Conservation (phyloP, 257 asterid genomes). For the Gentiana macrophylla region DNA sequence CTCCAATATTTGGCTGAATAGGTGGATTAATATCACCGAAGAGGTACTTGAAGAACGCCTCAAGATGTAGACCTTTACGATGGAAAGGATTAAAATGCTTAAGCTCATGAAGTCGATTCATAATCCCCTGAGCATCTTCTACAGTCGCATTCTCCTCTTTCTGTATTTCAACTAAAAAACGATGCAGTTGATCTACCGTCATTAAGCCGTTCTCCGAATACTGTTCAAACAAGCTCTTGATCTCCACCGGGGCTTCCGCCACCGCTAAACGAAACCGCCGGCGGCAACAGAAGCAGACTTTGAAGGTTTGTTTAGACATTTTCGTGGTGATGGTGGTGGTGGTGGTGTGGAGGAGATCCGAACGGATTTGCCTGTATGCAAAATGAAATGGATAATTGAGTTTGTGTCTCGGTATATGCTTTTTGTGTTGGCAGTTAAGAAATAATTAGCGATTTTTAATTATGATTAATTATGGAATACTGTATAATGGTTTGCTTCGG, state of each 20-base stretch:
- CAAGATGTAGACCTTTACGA: constrained; percentile 32
- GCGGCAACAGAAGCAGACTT: constrained; percentile 63
- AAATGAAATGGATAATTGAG: background rate
- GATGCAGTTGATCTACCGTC: constrained; percentile 32
- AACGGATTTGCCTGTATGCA: background rate
- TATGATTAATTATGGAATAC: too few relatives aligned
- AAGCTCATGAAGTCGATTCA: constrained; percentile 31
- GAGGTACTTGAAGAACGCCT: constrained; percentile 46
- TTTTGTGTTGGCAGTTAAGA: background rate
- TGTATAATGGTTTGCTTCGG: too few relatives aligned
- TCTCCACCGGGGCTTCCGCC: constrained; percentile 53
- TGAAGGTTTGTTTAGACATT: constrained; percentile 64
- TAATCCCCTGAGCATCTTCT: constrained; percentile 43
- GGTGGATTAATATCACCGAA: constrained; percentile 54
- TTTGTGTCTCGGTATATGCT: too few relatives aligned
- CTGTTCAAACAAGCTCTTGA: constrained; percentile 28
- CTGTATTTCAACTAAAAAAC: constrained; percentile 61
- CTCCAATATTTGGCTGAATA: constrained; percentile 40
- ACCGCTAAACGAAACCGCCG: constrained; percentile 48
- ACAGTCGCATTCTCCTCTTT: constrained; percentile 39
- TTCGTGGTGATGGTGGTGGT: background rate
- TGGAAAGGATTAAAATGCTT: constrained; percentile 41
- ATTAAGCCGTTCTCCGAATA: constrained; percentile 50
- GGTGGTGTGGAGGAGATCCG: background rate
- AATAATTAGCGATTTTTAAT: background rate